These are phyloP conservation scores for Entophlyctis luteolus DNA, from an alignment of 192 early-diverging fungal genomes.

Conservation along the genomic window DNA sequence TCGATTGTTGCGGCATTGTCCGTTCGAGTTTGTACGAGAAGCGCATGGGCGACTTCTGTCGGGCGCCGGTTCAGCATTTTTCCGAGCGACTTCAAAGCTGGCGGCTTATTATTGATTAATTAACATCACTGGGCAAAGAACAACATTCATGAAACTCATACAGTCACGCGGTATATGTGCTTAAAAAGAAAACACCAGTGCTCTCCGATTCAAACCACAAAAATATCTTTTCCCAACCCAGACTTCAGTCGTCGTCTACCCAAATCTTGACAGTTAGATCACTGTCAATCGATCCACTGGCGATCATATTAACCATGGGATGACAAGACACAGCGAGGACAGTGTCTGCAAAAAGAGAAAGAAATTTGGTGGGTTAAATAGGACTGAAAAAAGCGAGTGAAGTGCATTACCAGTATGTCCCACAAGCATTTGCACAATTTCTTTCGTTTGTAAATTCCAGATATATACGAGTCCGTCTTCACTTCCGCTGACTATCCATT, in stretches of 20 bases:
- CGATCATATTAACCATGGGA: slow-evolving; percentile 91
- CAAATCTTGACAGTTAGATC: slow-evolving; percentile 87
- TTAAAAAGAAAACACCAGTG: neutral
- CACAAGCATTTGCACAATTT: slow-evolving; percentile 89
- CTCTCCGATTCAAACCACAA: no score
- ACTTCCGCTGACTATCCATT: slow-evolving; percentile 94
- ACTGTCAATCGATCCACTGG: slow-evolving; percentile 84
- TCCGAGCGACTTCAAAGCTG: no score
- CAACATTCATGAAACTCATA: neutral
- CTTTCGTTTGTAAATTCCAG: slow-evolving; percentile 95
- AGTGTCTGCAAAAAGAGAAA: slow-evolving; percentile 54
- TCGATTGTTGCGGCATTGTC: no score
- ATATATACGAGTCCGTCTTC: slow-evolving; percentile 93
- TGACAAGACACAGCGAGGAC: slow-evolving; percentile 92
- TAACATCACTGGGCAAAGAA: neutral
- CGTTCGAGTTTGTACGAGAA: no score
- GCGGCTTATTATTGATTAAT: no score
- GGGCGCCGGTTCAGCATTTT: no score
- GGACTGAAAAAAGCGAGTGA: neutral
- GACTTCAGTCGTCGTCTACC: slow-evolving; percentile 38
- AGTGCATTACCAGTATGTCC: slow-evolving; percentile 76
- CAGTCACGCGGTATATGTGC: neutral
- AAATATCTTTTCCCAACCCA: neutral
- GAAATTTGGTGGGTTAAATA: slow-evolving; percentile 2
- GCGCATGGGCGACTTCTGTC: no score